A percentile compares a stretch with the other conserved stretches of the same genome.
Evolutionary conservation across 2,329 filamentous ascomycete species (phyloP).

Genomic region (Colletotrichum neosansevieriae): DNA sequence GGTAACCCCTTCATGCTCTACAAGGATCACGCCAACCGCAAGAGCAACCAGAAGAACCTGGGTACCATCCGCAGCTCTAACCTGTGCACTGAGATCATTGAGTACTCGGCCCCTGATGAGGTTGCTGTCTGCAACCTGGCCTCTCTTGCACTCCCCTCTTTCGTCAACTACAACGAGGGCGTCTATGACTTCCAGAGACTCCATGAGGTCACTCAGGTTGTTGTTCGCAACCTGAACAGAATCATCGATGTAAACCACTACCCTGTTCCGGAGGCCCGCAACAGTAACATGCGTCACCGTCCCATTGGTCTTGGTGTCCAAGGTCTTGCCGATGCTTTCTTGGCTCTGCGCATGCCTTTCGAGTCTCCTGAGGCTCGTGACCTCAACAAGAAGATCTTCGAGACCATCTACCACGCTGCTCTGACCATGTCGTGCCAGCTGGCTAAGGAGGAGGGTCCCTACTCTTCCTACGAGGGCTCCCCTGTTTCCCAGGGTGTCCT

Average conservation of each 20-base stretch:
- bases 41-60: conserved; percentile 99
- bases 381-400: conserved; percentile 98
- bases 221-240: conserved; percentile 96
- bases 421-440: conserved; percentile 90
- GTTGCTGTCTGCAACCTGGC: conserved; percentile 99
- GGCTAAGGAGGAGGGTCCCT: conserved; percentile 85
- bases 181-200: conserved; percentile 97
- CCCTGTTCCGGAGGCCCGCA: conserved; percentile 91
- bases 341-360: conserved; percentile 95
- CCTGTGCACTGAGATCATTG: conserved; percentile 97
- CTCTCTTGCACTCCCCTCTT: conserved; percentile 91
- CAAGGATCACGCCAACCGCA: conserved; percentile 98
- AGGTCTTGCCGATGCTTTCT: conserved; percentile 97
- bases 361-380: conserved; percentile 94
- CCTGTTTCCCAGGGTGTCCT: conserved; percentile 95
- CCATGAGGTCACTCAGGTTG: conserved; percentile 91
- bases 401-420: conserved; percentile 98
- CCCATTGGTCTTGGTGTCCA: conserved; percentile 97
- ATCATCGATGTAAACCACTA: conserved; percentile 99
- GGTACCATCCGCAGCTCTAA: conserved; percentile 99
- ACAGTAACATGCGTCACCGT: conserved; percentile 97
- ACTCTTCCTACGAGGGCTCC: conserved; percentile 91
- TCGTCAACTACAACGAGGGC: conserved; percentile 86
- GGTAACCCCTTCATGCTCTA: conserved; percentile 99
- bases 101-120: conserved; percentile 97